Conservation (phyloP, 768 basidiomycete genomes). For the Leccinum disarticulatum region DNA sequence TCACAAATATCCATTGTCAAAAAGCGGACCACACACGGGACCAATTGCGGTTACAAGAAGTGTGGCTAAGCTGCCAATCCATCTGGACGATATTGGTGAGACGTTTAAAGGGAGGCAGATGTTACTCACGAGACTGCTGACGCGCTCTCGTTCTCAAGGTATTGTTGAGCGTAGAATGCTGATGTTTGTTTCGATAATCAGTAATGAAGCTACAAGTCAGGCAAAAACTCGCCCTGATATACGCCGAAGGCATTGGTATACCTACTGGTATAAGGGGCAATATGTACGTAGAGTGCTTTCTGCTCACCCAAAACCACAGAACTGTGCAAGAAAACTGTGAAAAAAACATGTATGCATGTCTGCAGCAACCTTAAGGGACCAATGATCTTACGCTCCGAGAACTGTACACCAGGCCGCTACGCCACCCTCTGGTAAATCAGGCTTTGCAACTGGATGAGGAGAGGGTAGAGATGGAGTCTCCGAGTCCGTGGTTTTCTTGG, state of each 20-base stretch:
- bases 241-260: conserved; percentile 28
- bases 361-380: not conserved
- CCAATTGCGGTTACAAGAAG: conserved; percentile 23
- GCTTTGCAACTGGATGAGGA: not conserved
- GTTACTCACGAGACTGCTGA: conserved; percentile 18
- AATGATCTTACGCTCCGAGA: conserved; percentile 23
- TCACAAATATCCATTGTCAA: conserved; percentile 31
- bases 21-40: conserved; percentile 26
- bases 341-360: not conserved
- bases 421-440: conserved; percentile 17
- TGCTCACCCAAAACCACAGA: conserved; percentile 28
- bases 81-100: conserved; percentile 11
- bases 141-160: conserved; percentile 21
- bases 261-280: conserved; percentile 1
- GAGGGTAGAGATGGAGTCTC: not conserved
- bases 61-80: conserved; percentile 25
- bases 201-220: not conserved
- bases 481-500: not conserved
- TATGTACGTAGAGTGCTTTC: fast-evolving
- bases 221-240: conserved; percentile 22
- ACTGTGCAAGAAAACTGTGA: conserved; percentile 27
- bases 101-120: no score
- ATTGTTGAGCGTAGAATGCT: conserved; percentile 26
- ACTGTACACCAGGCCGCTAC: conserved; percentile 27
- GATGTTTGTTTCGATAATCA: not conserved